Base-by-base conservation (phyloP, 78 protist species). In the Dictyostelium intermedium region DNA sequence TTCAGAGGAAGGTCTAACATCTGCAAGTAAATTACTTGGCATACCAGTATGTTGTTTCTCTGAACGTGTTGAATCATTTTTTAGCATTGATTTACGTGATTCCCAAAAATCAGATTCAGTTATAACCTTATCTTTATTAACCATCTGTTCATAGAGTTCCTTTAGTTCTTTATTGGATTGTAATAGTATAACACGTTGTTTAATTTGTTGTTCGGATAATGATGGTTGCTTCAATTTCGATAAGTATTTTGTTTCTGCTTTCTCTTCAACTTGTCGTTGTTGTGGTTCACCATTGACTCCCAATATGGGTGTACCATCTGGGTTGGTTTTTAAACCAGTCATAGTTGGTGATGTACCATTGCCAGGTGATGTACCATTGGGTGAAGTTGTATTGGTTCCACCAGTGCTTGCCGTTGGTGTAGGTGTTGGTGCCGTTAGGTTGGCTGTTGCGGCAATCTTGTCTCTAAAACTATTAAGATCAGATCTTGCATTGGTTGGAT, bases 71-170 rank as follows among this genome's bases (percentile, higher is more conserved):
- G 82, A 27, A 35, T 89, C 94, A 56, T 39, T 80, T 13, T 80
- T 80, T 18, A 89, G n/a, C 81, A 89, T 25, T 9, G 56, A 11
- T 69, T 80, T 78, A 39, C 94, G 32, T n/a, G 94, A 80, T 63
- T 89, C 94, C 94, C 94, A 89, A 69, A 89, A 89, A 66, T 89
- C 94, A 50, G 77, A n/a, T 34, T 89, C 94, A 14, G 82, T 39
- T 7, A 89, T 89, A 7, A 80, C 79, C 25, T 34, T 72, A 11
- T 76, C 87, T 18, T 32, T 47, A 45, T 79, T 85, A 0, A 89
- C 94, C 87, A 89, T 43, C 6, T 50, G 53, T 30, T 89, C 94
- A 69, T 79, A 89, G 9, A 89, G 82, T 11, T 80, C 69, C 34
- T 73, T 89, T 18, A 89, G 50, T 16, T 89, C 94, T 32, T 32